Conservation (phyloP, 2,329 filamentous ascomycete species). For the Pseudogymnoascus sp. region DNA sequence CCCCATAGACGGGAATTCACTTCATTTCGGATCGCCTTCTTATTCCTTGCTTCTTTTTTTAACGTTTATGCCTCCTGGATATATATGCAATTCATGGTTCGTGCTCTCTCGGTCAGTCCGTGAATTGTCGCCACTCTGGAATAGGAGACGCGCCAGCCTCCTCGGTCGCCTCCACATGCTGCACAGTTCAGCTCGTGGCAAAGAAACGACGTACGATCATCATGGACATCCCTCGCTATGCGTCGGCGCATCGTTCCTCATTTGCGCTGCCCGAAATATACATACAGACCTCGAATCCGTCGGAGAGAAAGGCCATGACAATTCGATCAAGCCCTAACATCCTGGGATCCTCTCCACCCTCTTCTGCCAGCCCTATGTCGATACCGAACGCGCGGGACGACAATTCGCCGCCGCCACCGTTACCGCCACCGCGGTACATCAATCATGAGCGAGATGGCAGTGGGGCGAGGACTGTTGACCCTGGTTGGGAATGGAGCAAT, state of each 20-base stretch:
- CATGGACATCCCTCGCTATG: constrained; percentile 38
- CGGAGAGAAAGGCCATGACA: constrained; percentile 23
- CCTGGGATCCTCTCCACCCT: constrained; percentile 31
- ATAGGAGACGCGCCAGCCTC: constrained; percentile 9
- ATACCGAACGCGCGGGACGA: constrained; percentile 50
- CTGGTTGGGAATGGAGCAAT: constrained; percentile 58
- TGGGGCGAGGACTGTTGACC: constrained; percentile 34
- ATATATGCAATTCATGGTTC: constrained; percentile 11
- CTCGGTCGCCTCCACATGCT: constrained; percentile 7
- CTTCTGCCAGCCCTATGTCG: constrained; percentile 48
- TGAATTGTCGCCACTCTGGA: constrained; percentile 13
- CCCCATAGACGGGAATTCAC: constrained; percentile 7
- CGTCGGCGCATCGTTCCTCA: constrained; percentile 17
- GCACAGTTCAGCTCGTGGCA: constrained; percentile 19
- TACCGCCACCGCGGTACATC: constrained; percentile 56
- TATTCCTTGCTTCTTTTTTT: constrained; percentile 15
- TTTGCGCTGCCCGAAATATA: constrained; percentile 33
- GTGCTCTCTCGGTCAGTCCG: constrained; percentile 14
- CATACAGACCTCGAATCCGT: constrained; percentile 33
- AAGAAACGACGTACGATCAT: constrained; percentile 17
- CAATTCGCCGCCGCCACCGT: constrained; percentile 47
- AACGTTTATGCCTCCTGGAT: constrained; percentile 1
- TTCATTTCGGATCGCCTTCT: constrained; percentile 16
- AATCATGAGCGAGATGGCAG: constrained; percentile 38
- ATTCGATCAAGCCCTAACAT: constrained; percentile 23